These are phyloP conservation scores for Oryza meyeriana DNA, from an alignment of 176 grass and related monocot species.

Conservation along the genomic window DNA sequence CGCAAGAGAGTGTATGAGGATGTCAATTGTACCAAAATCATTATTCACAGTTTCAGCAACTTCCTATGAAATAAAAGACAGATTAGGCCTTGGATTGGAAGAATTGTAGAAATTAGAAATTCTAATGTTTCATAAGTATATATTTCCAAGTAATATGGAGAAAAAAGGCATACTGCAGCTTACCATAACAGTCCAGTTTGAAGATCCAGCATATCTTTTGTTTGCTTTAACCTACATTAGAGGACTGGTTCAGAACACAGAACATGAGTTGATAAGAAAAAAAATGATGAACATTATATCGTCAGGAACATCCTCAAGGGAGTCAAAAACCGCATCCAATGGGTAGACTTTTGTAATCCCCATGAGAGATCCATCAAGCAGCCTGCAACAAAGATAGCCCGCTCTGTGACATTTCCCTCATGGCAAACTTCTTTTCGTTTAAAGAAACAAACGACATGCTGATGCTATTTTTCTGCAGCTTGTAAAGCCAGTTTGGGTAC, in stretches of 20 bases:
- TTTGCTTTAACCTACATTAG: conserved; percentile 81
- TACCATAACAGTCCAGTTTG: conserved; percentile 96
- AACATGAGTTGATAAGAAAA: no score
- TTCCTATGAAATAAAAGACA: conserved; percentile 57
- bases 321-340: no score
- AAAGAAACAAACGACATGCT: conserved; percentile 9
- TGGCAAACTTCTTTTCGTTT: conserved; percentile 31
- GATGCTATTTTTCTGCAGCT: conserved; percentile 14
- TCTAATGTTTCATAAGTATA: neutral
- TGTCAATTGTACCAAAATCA: conserved; percentile 97
- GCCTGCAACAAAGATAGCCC: conserved; percentile 45
- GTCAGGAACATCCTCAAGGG: no score
- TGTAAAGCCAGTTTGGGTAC: conserved; percentile 21
- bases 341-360: no score
- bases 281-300: no score
- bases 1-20: conserved; percentile 93
- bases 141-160: neutral
- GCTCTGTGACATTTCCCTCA: conserved; percentile 64
- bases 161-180: neutral
- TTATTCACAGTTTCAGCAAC: conserved; percentile 83
- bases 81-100: conserved; percentile 6
- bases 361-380: conserved; percentile 94
- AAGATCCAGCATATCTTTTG: conserved; percentile 88
- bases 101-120: neutral
- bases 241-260: no score